Conservation (phyloP, 139 green algal genomes). For the Ulvella scutata region DNA sequence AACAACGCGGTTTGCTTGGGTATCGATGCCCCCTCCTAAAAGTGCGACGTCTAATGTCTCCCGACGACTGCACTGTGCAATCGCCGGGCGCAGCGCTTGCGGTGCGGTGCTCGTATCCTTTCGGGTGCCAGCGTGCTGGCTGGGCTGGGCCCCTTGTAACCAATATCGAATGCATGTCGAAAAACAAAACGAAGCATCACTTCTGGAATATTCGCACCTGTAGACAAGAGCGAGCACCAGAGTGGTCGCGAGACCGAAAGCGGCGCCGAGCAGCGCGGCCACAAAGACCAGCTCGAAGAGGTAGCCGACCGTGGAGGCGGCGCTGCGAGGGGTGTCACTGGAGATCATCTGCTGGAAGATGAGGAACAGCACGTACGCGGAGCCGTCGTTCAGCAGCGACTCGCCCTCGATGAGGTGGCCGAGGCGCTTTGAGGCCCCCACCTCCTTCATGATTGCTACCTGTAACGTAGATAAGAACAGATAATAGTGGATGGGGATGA, state of each 20-base stretch:
- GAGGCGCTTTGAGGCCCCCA: constrained; percentile 35
- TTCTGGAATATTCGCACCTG: too few relatives aligned
- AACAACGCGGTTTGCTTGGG: too few relatives aligned
- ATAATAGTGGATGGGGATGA: not conserved
- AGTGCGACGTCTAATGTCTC: too few relatives aligned
- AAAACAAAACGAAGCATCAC: too few relatives aligned
- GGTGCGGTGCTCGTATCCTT: too few relatives aligned
- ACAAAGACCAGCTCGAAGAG: constrained; percentile 27
- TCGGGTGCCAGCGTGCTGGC: too few relatives aligned
- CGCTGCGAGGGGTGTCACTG: constrained; percentile 3
- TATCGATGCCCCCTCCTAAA: too few relatives aligned
- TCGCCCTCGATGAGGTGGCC: constrained; percentile 50
- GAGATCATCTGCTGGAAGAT: constrained; percentile 19
- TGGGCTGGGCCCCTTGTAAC: too few relatives aligned
- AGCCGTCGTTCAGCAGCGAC: constrained; percentile 69
- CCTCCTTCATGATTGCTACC: constrained; percentile 26
- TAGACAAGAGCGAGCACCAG: constrained; percentile 19
- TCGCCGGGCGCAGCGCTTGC: too few relatives aligned
- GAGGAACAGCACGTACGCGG: constrained; percentile 46
- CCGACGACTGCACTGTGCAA: too few relatives aligned
- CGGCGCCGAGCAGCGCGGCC: constrained; percentile 24
- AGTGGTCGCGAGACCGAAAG: constrained; percentile 22
- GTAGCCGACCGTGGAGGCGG: constrained; percentile 9
- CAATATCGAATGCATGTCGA: too few relatives aligned
- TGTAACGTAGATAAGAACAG: not conserved